phyloP scores from a whole-genome alignment of 1,284 basidiomycete genomes.

The Malassezia sympodialis region DNA sequence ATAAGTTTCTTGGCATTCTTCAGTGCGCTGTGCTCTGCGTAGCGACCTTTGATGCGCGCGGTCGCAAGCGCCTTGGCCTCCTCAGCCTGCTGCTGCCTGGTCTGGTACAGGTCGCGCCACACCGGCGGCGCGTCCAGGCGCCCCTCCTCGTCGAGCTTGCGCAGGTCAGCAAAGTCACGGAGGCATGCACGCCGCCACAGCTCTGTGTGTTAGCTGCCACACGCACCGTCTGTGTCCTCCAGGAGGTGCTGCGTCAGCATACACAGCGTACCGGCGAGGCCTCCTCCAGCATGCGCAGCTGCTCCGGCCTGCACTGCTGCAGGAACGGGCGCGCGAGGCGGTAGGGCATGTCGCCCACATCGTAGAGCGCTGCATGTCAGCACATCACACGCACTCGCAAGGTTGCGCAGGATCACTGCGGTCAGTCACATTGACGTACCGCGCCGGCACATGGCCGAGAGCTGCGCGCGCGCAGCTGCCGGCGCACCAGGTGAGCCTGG shows the following conservation, averaged over 20 bases:
- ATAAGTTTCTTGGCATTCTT: constrained; percentile 33
- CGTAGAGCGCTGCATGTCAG: constrained; percentile 22
- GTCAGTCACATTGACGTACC: constrained; percentile 1
- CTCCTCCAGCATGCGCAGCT: constrained; percentile 32
- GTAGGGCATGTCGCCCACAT: constrained; percentile 40
- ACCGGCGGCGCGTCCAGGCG: constrained; percentile 17
- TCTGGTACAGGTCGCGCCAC: constrained; percentile 29
- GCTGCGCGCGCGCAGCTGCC: background rate
- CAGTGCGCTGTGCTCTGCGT: constrained; percentile 30
- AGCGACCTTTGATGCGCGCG: constrained; percentile 32
- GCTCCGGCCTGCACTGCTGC: constrained; percentile 34
- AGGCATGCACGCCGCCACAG: constrained; percentile 39
- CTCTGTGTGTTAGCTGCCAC: constrained; percentile 2
- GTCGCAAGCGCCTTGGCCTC: constrained; percentile 27
- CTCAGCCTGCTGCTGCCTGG: constrained; percentile 26
- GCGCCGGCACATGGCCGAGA: constrained; percentile 12
- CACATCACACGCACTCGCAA: constrained; percentile 14
- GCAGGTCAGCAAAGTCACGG: constrained; percentile 33
- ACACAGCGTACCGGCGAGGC: constrained; percentile 25
- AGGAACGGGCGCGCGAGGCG: constrained; percentile 33
- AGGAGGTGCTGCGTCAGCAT: constrained; percentile 19
- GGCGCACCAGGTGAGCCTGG: background rate
- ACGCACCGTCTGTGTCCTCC: constrained; percentile 19
- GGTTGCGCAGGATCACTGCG: constrained; percentile 32
- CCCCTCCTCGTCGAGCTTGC: constrained; percentile 21